Evolutionary conservation across 257 asterid genomes (phyloP), one percentile per base, ranked within the genome.

Genomic region (Solanum medicagineum): DNA sequence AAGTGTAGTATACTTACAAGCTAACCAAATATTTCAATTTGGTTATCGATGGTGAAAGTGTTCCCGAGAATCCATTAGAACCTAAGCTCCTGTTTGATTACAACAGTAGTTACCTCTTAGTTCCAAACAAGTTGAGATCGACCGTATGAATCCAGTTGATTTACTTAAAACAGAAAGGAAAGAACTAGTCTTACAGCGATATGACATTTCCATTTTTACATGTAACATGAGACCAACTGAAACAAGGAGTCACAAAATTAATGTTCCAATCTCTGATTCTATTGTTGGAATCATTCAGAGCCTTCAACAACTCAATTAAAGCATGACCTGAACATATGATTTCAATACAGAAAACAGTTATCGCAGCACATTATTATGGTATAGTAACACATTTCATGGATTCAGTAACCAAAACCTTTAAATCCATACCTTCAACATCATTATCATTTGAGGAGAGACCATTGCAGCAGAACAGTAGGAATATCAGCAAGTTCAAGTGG

Each of bases 161-260:
- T 59, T 3, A 3, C 59, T 47, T 17, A 13, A 11, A 54, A 16
- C 9, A 62, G 24, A 80, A 85, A 81, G 19, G 59, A 13, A 63
- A 83, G 16, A 66, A 54, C 8, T 60, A 60, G 68, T 8, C 51
- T 15, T 91, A 95, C 99, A 95, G 85, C 59, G 98, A 90, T 60
- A 90, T 90, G 29, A 95, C 98, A 22, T 87, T 86, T 87, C 95
- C 98, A 40, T 94, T 86, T 86, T 42, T 82, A 85, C 99, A 95
- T 7, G 98, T 91, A 65, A 95, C 97, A 66, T 91, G 91, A 82
- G 98, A 90, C 98, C 98, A 95, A 84, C 98, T 95, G 89, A 84
- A 87, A 88, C 99, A 95, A 44, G 99, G 99, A 91, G 96, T 93
- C 54, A 95, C 99, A 47, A 93, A 89, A 89, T 84, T 40, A 81